Percentiles rank a stretch among this genome's conserved stretches.
Evolutionary conservation across 2,329 filamentous ascomycete species (phyloP).

Genomic region (Venturia oleaginea): DNA sequence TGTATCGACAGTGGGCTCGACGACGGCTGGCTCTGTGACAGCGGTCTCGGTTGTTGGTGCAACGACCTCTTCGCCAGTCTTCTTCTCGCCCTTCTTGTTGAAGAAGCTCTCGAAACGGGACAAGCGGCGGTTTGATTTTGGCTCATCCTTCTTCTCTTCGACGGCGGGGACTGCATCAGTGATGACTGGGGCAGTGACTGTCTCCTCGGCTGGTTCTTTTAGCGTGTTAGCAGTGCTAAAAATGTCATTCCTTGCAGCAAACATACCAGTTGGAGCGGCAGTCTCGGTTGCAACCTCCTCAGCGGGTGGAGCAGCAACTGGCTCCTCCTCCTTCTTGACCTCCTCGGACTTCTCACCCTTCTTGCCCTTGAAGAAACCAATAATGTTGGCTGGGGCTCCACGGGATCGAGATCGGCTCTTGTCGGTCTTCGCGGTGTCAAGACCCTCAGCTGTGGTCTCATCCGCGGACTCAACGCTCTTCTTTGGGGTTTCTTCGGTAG

Average conservation of each 20-base stretch:
- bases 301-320: constrained; percentile 37
- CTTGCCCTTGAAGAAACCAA: constrained; percentile 50
- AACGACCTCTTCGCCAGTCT: constrained; percentile 26
- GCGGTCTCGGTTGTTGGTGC: constrained; percentile 23
- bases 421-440: constrained; percentile 37
- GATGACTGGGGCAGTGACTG: constrained; percentile 20
- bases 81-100: constrained; percentile 30
- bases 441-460: constrained; percentile 18
- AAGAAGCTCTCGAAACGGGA: constrained; percentile 46
- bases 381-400: constrained; percentile 50
- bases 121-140: constrained; percentile 38
- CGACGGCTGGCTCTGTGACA: constrained; percentile 1
- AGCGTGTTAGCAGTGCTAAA: constrained; percentile 20
- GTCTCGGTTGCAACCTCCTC: constrained; percentile 21
- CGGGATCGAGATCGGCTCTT: constrained; percentile 54
- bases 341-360: constrained; percentile 41
- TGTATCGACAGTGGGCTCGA: constrained; percentile 8
- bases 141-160: constrained; percentile 23
- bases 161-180: constrained; percentile 34
- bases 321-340: constrained; percentile 27
- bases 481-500: constrained; percentile 31
- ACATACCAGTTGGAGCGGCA: constrained; percentile 10
- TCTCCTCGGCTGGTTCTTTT: constrained; percentile 20
- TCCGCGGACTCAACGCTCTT: constrained; percentile 37
- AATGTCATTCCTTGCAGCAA: too few species aligned